Evolutionary conservation across 805 yeast genomes (phyloP).

Genomic region (Starmera dryadoides): DNA sequence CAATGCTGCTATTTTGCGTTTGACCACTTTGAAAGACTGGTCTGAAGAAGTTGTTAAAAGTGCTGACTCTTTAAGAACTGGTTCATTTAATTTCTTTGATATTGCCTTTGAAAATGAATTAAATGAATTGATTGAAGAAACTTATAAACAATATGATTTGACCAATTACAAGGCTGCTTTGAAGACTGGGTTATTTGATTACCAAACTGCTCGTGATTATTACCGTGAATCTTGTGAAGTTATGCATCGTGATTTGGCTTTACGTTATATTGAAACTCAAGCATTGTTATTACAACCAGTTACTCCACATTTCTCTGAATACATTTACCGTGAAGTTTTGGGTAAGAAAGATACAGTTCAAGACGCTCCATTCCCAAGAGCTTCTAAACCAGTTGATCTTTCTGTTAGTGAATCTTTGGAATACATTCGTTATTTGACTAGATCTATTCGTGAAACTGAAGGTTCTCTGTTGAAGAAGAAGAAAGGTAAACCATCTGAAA

Average conservation of each 20-base stretch:
- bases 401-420: conserved; percentile 60
- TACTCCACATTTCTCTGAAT: conserved; percentile 95
- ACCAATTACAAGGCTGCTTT: conserved; percentile 86
- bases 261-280: conserved; percentile 82
- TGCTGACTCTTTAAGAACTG: conserved; percentile 47
- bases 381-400: conserved; percentile 56
- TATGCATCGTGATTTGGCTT: conserved; percentile 80
- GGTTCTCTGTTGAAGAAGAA: conserved; percentile 77
- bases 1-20: conserved; percentile 92
- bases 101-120: conserved; percentile 88
- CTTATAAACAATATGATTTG: conserved; percentile 60
- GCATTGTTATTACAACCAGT: conserved; percentile 80
- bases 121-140: conserved; percentile 70
- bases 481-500: conserved; percentile 74
- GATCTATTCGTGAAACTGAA: conserved; percentile 90
- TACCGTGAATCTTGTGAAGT: conserved; percentile 70
- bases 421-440: conserved; percentile 71
- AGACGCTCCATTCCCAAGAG: conserved; percentile 72
- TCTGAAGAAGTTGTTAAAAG: conserved; percentile 65
- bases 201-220: conserved; percentile 92
- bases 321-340: conserved; percentile 76
- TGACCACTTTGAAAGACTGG: conserved; percentile 93
- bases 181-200: conserved; percentile 87
- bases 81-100: conserved; percentile 63
- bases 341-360: conserved; percentile 63